These are phyloP conservation scores for Tolypocladium capitatum DNA, from an alignment of 2,329 filamentous ascomycete genomes.

Conservation along the genomic window DNA sequence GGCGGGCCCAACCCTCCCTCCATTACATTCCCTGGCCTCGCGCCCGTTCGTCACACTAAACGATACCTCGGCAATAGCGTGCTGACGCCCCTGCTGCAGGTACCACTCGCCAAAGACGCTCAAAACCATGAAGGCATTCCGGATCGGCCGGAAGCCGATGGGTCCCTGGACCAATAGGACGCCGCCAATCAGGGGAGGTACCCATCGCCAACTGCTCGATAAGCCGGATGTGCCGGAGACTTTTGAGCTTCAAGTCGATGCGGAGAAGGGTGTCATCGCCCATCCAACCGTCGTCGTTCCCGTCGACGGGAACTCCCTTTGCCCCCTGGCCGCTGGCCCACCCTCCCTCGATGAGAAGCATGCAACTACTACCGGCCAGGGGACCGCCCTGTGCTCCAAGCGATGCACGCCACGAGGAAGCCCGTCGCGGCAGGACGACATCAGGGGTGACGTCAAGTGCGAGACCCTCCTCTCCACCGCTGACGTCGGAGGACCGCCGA, in stretches of 20 bases:
- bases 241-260: slow-evolving; percentile 4
- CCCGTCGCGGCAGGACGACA: not conserved
- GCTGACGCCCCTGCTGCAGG: slow-evolving; percentile 21
- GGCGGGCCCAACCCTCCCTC: not conserved
- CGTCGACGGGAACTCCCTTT: not conserved
- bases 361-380: not conserved
- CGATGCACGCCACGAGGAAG: slow-evolving; percentile 1
- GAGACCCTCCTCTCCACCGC: not conserved
- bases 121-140: slow-evolving; percentile 44
- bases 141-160: slow-evolving; percentile 41
- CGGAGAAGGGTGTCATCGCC: slow-evolving; percentile 3
- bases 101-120: slow-evolving; percentile 43
- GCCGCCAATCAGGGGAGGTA: slow-evolving; percentile 43
- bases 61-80: not conserved
- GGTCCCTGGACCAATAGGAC: slow-evolving; percentile 44
- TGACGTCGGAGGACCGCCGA: not conserved
- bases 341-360: not conserved
- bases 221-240: slow-evolving; percentile 5
- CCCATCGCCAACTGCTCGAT: slow-evolving; percentile 17
- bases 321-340: not conserved
- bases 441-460: not conserved
- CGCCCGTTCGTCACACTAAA: not conserved
- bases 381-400: not conserved
- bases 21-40: not conserved
- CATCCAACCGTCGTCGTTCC: not conserved